These are phyloP conservation scores for Podospora sp. DNA, from an alignment of 495 filamentous ascomycete genomes.

Conservation along the genomic window DNA sequence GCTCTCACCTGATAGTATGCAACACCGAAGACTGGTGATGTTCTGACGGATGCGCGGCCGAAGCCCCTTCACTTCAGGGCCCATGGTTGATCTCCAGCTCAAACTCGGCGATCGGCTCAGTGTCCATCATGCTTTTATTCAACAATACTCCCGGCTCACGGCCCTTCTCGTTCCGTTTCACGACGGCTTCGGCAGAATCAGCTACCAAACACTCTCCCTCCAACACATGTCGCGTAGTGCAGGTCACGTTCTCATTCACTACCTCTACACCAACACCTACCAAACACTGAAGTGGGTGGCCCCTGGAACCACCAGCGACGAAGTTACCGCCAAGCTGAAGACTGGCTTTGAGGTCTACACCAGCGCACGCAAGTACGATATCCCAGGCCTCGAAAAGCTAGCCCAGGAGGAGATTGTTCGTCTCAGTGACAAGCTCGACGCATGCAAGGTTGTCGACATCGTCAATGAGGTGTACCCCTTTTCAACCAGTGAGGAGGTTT, in stretches of 20 bases:
- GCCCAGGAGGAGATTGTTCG: neutral
- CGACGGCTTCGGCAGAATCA: no score
- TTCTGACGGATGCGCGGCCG: no score
- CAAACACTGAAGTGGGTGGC: slow-evolving; percentile 4
- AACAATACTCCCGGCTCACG: no score
- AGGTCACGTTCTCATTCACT: slow-evolving; percentile 9
- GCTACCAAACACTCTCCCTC: neutral
- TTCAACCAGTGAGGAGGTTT: neutral
- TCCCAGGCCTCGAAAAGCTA: neutral
- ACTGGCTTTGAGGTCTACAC: slow-evolving; percentile 8
- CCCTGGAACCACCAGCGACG: neutral
- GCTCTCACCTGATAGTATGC: no score
- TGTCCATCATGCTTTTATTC: no score
- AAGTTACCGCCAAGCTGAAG: neutral
- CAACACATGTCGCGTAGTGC: slow-evolving; percentile 5
- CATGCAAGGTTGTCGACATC: neutral
- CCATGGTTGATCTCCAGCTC: no score
- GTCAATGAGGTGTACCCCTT: slow-evolving; percentile 3
- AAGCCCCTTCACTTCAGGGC: no score
- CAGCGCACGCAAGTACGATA: neutral
- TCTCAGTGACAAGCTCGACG: neutral
- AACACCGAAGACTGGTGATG: no score
- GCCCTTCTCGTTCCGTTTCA: no score
- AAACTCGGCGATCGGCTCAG: no score
- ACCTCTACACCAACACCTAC: slow-evolving; percentile 7